Evolutionary conservation across 106 monocot species (phyloP).

Genomic region (Gastrodia elata): DNA sequence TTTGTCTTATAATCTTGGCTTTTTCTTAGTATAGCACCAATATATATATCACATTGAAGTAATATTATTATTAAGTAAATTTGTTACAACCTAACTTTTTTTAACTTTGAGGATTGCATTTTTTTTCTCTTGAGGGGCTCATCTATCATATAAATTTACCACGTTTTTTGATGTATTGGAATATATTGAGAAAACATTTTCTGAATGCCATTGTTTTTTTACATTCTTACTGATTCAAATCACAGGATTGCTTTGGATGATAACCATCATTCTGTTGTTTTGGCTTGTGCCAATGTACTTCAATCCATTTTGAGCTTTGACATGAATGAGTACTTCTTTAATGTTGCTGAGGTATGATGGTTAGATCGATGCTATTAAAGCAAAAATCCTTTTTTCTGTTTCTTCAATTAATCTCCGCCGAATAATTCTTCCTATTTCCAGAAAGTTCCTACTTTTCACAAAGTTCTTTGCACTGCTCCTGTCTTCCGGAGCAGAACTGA

Average conservation of each 20-base stretch:
- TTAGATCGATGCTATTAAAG: not conserved
- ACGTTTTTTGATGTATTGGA: not conserved
- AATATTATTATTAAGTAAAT: not conserved
- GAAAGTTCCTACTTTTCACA: slow-evolving; percentile 44
- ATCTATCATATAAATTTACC: not conserved
- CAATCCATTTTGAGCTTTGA: slow-evolving; percentile 67
- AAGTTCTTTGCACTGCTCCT: slow-evolving; percentile 62
- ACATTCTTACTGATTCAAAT: not conserved
- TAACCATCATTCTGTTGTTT: slow-evolving; percentile 90
- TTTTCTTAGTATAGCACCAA: not conserved
- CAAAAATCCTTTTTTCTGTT: not conserved
- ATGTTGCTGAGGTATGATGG: slow-evolving; percentile 54
- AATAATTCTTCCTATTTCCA: slow-evolving; percentile 28
- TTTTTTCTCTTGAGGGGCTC: not conserved
- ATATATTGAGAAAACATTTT: not conserved
- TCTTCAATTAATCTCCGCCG: not conserved
- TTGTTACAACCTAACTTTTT: not conserved
- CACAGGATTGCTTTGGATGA: slow-evolving; percentile 95
- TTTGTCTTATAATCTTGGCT: too few relatives aligned
- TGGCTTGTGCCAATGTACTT: slow-evolving; percentile 70
- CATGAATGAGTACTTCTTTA: slow-evolving; percentile 66
- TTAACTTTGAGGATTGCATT: not conserved
- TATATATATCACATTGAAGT: not conserved
- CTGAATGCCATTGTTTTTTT: not conserved
- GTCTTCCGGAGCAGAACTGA: slow-evolving; percentile 80